phyloP scores from a whole-genome alignment of 305 asterid species.

The Solanum hybrid region DNA sequence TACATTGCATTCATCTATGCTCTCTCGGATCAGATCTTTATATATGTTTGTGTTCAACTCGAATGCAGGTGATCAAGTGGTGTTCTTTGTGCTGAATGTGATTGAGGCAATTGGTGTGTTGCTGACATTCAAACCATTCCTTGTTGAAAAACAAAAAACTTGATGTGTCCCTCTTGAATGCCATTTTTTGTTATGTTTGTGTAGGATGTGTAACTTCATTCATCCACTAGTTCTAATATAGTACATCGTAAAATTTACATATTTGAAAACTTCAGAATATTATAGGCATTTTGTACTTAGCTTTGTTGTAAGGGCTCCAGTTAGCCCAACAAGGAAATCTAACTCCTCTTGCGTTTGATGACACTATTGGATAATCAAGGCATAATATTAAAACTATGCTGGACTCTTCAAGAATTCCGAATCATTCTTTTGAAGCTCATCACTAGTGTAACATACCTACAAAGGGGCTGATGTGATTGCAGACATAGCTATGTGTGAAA shows the following conservation, averaged over 20 bases:
- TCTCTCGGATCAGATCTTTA: not conserved
- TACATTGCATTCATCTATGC: not conserved
- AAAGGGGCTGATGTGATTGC: not conserved
- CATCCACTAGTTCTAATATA: not conserved
- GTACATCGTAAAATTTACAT: not conserved
- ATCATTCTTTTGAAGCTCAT: not conserved
- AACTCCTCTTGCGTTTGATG: not conserved
- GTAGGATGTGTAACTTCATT: not conserved
- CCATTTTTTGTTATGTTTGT: not conserved
- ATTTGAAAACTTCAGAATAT: not conserved
- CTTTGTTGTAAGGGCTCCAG: not conserved
- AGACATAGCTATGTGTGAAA: not conserved
- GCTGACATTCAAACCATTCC: slow-evolving; percentile 58
- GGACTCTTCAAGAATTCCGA: not conserved
- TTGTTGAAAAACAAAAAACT: slow-evolving; percentile 17
- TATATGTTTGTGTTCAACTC: not conserved
- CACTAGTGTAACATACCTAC: not conserved
- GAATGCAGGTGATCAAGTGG: slow-evolving; percentile 58
- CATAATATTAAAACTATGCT: not conserved
- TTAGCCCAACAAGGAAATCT: not conserved
- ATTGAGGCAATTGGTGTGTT: slow-evolving; percentile 43
- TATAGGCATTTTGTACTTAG: not conserved
- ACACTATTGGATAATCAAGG: no score
- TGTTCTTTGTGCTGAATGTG: slow-evolving; percentile 54
- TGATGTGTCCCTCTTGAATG: not conserved